Base-by-base conservation (phyloP, 1,284 basidiomycete species). In the Kalmanozyma brasiliensis region DNA sequence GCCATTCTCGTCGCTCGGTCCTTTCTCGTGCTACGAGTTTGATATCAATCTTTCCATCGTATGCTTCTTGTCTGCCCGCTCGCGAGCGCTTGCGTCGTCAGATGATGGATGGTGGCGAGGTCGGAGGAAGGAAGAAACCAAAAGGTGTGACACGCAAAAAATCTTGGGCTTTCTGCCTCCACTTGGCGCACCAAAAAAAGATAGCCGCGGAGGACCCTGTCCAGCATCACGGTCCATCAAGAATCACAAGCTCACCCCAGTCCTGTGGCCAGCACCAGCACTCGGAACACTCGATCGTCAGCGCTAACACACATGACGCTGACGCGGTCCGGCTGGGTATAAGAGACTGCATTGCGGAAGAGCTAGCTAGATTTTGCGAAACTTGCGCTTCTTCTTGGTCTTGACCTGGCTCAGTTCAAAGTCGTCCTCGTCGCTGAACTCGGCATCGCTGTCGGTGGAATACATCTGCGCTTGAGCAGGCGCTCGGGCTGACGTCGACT, bases 401-500 rank as follows among this genome's bases (percentile, higher is more conserved):
- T 64, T 69, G n/a, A 59, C 20, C 37, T 51, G 48, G 42, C 60
- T 63, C 7, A 41, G 38, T 38, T 69, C 66, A 49, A 69, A 69
- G 47, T 69, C 66, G 26, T 69, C 65, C 32, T 63, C 56, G 9
- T 64, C 56, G 29, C 44, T 53, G 2, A 49, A 52, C 19, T 57
- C 51, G 6, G 38, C 33, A 42, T 65, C 62, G 40, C 56, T 58
- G 8, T 49, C 40, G 19, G 36, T 37, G 14, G 48, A 20, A 9
- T 37, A 38, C 11, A 24, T 10, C 8, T 29, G 30, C 13, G 19
- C 23, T 11, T 29, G 30, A 11, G 19, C 23, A 8, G 24, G 19
- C 40, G 19, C 24, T 23, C 4, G 14, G 22, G 17, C 23, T 42
- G 20, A 29, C 26, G 7, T 42, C 22, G 8, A 7, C 14, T 42